Evolutionary conservation across 2,329 filamentous ascomycete species (phyloP), one percentile per base, ranked within the genome.

Genomic region (Apiospora pterosperma): DNA sequence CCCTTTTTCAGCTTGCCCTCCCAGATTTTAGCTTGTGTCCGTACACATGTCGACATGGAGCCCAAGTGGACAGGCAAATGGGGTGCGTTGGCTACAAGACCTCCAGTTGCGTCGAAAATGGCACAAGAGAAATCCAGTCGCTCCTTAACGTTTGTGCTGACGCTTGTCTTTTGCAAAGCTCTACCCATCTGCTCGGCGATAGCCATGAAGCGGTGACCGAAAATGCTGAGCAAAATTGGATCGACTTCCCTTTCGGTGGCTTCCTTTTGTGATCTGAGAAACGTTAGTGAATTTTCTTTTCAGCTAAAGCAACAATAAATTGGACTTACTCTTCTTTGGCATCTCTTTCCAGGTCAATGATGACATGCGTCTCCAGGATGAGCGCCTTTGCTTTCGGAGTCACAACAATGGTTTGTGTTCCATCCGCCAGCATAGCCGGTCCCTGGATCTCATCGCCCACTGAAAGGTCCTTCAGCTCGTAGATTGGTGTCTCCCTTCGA

Each of bases 381-480:
- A 93, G 79, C 0, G 94, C 95, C 25, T 88, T 87, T 2, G 93
- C 87, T 36, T 86, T 86, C 0, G 94, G 95, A 0, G 92, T 92
- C 3, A 97, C 89, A 0, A 97, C 92, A 67, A 98, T 96, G 0
- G 95, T 98, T 77, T 97, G 95, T 0, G 92, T 94, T 10, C 90
- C 90, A 73, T 95, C 94, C 2, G 92, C 92, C 65, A 97, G 85
- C 78, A 97, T 92, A 0, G 93, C 93, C 0, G 94, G 94, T 0
- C 94, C 94, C 60, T 84, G 81, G 63, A 97, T 82, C 23, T 88
- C 86, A 66, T 93, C 88, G 2, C 93, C 92, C 6, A 92, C 82
- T 1, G 82, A 80, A 12, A 97, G 81, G 65, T 92, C 86, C 67
- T 91, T 88, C 0, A 97, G 85, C 76, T 91, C 93, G 78, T 93